Evolutionary conservation across 768 basidiomycete species (phyloP).

Genomic region (Dioszegia aurantiaca): DNA sequence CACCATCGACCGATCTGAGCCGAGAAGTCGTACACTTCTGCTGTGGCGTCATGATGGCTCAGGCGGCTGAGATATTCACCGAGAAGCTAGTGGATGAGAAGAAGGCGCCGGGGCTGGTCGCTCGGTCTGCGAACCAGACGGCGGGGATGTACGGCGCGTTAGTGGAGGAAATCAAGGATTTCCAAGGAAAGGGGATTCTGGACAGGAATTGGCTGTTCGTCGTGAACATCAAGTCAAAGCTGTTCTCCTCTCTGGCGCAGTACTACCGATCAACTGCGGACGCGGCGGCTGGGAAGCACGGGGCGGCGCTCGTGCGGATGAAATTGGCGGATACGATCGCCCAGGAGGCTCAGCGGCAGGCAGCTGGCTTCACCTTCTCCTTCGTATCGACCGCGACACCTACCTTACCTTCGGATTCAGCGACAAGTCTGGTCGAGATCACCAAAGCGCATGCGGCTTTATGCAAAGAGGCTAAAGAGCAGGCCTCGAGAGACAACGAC

Average conservation of each 20-base stretch:
- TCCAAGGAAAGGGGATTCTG: constrained; percentile 92
- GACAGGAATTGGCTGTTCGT: constrained; percentile 90
- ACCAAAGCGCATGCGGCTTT: constrained; percentile 77
- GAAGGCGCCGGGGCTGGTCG: constrained; percentile 67
- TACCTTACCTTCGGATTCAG: constrained; percentile 82
- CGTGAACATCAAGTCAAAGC: constrained; percentile 80
- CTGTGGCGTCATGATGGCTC: constrained; percentile 79
- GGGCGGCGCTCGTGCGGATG: constrained; percentile 77
- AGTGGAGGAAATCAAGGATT: constrained; percentile 92
- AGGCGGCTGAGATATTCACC: constrained; percentile 93
- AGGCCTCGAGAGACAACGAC: constrained; percentile 86
- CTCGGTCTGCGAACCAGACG: constrained; percentile 80
- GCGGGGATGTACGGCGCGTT: constrained; percentile 75
- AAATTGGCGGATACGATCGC: constrained; percentile 71
- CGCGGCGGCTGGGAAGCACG: constrained; percentile 70
- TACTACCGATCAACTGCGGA: constrained; percentile 83
- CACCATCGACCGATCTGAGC: constrained; percentile 89
- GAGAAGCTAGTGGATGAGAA: constrained; percentile 94
- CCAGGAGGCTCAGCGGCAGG: constrained; percentile 74
- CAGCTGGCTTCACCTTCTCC: constrained; percentile 65
- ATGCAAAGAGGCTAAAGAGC: constrained; percentile 68
- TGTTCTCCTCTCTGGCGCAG: constrained; percentile 79
- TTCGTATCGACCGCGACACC: constrained; percentile 60
- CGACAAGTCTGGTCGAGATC: constrained; percentile 72
- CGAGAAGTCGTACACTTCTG: constrained; percentile 92